Conservation (phyloP, 306 rosid species). For the Arachis stenosperma region DNA sequence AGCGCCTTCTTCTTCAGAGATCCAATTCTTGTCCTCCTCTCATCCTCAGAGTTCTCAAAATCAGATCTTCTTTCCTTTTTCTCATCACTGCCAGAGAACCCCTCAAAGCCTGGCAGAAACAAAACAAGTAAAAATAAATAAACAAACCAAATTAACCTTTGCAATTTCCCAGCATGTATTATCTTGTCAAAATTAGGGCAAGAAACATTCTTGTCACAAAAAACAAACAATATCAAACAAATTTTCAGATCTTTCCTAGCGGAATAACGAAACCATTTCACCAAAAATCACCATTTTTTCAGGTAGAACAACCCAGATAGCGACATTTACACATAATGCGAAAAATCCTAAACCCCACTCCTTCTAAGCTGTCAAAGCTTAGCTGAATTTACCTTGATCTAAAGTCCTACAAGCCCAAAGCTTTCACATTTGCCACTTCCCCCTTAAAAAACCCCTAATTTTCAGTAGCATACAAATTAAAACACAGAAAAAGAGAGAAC, state of each 20-base stretch:
- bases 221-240: neutral
- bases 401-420: neutral
- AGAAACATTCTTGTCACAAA: neutral
- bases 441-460: conserved; percentile 27
- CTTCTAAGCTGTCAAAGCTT: neutral
- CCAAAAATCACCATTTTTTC: neutral
- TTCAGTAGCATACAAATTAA: neutral
- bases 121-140: neutral
- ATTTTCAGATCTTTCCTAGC: neutral
- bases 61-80: conserved; percentile 87
- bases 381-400: neutral
- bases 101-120: conserved; percentile 78
- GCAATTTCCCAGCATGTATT: neutral
- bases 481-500: conserved; percentile 25
- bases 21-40: conserved; percentile 86
- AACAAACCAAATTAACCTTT: neutral
- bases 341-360: conserved; percentile 7
- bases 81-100: conserved; percentile 94
- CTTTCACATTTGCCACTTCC: neutral
- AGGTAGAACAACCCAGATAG: neutral
- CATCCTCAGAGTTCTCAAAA: conserved; percentile 94
- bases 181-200: neutral
- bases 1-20: conserved; percentile 92
- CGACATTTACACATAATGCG: neutral
- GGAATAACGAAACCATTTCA: neutral